phyloP scores from a whole-genome alignment of 805 yeast species.

The Candida chilensis region DNA sequence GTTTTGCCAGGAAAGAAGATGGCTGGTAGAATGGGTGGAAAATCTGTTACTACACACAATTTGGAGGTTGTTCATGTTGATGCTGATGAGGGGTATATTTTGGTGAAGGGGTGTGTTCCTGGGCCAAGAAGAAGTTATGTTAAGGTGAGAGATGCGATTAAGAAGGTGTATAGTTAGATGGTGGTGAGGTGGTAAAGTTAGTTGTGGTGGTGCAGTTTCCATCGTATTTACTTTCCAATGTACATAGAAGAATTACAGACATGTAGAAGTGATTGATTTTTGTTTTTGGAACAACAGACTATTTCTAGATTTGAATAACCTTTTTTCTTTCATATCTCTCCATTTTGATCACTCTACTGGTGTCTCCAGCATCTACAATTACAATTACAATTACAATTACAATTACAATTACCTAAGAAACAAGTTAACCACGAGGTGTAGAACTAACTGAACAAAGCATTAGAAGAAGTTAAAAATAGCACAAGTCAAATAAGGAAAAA shows the following conservation, averaged over 20 bases:
- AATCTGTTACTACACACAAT: slow-evolving; percentile 65
- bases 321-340: no score
- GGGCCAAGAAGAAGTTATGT: slow-evolving; percentile 79
- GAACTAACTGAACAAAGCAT: no score
- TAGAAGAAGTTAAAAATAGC: slow-evolving; percentile 2
- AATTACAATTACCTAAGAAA: slow-evolving; percentile 1
- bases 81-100: slow-evolving; percentile 70
- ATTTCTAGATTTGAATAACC: no score
- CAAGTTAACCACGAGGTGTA: no score
- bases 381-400: background rate
- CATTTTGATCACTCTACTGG: no score
- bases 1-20: slow-evolving; percentile 93
- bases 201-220: no score
- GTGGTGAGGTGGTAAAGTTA: no score
- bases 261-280: no score
- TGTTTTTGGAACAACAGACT: no score
- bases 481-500: slow-evolving; percentile 5
- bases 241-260: no score
- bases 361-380: slow-evolving; percentile 1
- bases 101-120: slow-evolving; percentile 85
- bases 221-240: no score
- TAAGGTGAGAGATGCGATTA: slow-evolving; percentile 72
- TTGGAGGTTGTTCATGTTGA: slow-evolving; percentile 70
- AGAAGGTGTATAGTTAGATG: no score
- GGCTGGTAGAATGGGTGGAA: slow-evolving; percentile 96